phyloP scores from a whole-genome alignment of 192 early-diverging fungal species.

The Mortierella hygrophila region DNA sequence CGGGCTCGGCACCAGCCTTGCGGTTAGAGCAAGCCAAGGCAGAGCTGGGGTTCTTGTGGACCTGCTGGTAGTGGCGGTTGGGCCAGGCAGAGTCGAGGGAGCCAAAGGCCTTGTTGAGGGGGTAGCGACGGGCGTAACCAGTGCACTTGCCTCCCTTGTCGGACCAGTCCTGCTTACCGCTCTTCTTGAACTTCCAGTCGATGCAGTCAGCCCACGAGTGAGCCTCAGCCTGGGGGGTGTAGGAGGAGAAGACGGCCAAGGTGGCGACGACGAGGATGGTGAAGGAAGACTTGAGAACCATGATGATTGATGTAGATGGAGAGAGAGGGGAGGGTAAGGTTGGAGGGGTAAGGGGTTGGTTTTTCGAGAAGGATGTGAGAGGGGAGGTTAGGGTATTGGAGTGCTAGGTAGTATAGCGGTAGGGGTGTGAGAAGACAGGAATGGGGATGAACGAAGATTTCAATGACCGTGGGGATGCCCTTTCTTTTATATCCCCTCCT shows the following conservation, averaged over 20 bases:
- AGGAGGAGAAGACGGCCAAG: conserved; percentile 41
- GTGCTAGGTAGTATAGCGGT: too few species aligned
- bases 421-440: neutral
- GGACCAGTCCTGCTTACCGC: conserved; percentile 24
- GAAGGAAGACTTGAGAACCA: conserved; percentile 53
- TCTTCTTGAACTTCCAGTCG: conserved; percentile 52
- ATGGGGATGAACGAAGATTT: neutral
- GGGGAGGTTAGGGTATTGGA: too few species aligned
- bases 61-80: conserved; percentile 49
- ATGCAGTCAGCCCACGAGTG: conserved; percentile 54
- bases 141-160: conserved; percentile 42
- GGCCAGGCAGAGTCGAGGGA: conserved; percentile 35
- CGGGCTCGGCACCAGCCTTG: conserved; percentile 27
- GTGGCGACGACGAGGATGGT: conserved; percentile 35
- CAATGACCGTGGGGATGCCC: neutral
- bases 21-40: conserved; percentile 38
- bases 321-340: neutral
- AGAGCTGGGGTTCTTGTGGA: conserved; percentile 23
- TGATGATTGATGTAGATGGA: conserved; percentile 12
- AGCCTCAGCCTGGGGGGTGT: conserved; percentile 39
- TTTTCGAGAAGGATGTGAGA: neutral
- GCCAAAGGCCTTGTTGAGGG: conserved; percentile 30
- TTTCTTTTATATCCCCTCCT: neutral
- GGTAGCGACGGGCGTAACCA: conserved; percentile 54
- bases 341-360: neutral